A percentile compares a stretch with the other conserved stretches of the same genome.
These are phyloP conservation scores for Chenopodium album DNA, from an alignment of 148 eudicot species.

Conservation along the genomic window DNA sequence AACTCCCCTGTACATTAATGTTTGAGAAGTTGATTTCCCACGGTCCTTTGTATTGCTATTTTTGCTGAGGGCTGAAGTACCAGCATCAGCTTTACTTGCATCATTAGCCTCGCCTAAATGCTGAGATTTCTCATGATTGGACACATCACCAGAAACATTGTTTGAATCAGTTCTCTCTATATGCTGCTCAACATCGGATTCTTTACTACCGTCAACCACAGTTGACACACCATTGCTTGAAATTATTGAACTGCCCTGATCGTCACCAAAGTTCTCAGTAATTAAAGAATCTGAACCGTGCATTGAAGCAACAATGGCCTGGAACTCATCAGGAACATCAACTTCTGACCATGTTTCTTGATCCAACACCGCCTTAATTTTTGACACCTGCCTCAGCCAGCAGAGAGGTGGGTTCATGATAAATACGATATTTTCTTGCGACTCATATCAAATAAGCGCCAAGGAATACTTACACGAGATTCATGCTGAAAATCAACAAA, in stretches of 20 bases:
- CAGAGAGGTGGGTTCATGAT: constrained; percentile 20
- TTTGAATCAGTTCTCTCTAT: constrained; percentile 34
- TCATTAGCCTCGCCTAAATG: constrained; percentile 36
- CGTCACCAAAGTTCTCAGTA: constrained; percentile 32
- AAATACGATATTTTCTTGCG: background rate
- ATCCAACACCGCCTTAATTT: constrained; percentile 89
- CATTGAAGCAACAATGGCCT: constrained; percentile 71
- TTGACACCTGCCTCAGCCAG: constrained; percentile 62
- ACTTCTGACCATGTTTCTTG: constrained; percentile 98
- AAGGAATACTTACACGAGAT: constrained; percentile 66
- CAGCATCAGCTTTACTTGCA: constrained; percentile 34
- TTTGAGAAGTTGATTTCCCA: constrained; percentile 53
- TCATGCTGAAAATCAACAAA: constrained; percentile 97
- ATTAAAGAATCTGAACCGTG: constrained; percentile 46
- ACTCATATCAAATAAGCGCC: background rate
- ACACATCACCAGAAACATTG: constrained; percentile 37
- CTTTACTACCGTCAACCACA: constrained; percentile 25
- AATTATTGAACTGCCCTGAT: constrained; percentile 32
- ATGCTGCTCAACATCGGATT: constrained; percentile 40
- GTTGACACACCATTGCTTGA: constrained; percentile 40
- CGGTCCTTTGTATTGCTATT: constrained; percentile 53
- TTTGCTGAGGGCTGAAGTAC: constrained; percentile 34
- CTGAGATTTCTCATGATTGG: constrained; percentile 33
- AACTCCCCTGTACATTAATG: constrained; percentile 62
- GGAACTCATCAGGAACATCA: constrained; percentile 96